Percentiles rank a stretch among this genome's conserved stretches.
Conservation (phyloP, 176 grass and related monocot species). For the Avena sativa region DNA sequence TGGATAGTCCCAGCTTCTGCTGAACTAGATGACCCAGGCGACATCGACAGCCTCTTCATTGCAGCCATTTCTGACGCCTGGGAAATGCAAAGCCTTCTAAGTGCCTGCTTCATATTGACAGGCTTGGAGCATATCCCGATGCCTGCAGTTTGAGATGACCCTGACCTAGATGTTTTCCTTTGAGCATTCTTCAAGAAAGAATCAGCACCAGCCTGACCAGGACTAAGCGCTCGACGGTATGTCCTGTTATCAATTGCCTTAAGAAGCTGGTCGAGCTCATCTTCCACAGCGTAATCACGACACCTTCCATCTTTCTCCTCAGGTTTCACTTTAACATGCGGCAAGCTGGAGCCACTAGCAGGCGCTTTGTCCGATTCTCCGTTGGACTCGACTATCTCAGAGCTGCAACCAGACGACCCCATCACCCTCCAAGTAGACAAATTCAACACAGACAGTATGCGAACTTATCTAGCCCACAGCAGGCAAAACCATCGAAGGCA, state of each 20-base stretch:
- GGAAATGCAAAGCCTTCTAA: slow-evolving; percentile 90
- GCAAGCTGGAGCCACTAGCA: slow-evolving; percentile 49
- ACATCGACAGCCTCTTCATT: slow-evolving; percentile 70
- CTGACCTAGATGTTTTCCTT: slow-evolving; percentile 59
- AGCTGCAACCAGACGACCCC: slow-evolving; percentile 71
- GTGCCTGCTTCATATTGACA: slow-evolving; percentile 86
- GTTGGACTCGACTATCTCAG: slow-evolving; percentile 90
- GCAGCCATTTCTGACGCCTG: slow-evolving; percentile 96
- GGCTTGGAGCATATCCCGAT: slow-evolving; percentile 80
- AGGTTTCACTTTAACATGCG: slow-evolving; percentile 63
- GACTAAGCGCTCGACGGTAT: slow-evolving; percentile 47
- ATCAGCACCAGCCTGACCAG: slow-evolving; percentile 46
- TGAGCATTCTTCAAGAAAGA: slow-evolving; percentile 45
- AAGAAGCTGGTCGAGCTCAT: slow-evolving; percentile 77
- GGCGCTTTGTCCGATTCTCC: slow-evolving; percentile 56
- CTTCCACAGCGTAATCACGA: slow-evolving; percentile 55
- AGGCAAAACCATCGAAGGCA: slow-evolving; percentile 25
- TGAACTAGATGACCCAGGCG: slow-evolving; percentile 56
- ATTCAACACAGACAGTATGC: slow-evolving; percentile 42
- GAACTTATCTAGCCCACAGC: slow-evolving; percentile 40
- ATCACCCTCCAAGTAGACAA: slow-evolving; percentile 45
- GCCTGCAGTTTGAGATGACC: slow-evolving; percentile 53
- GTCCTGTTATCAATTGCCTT: slow-evolving; percentile 75
- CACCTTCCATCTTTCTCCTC: slow-evolving; percentile 48
- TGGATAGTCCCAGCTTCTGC: slow-evolving; percentile 92